A percentile compares a stretch with the other conserved stretches of the same genome.
Conservation (phyloP, 2,329 filamentous ascomycete genomes). For the Fusarium camptoceras region DNA sequence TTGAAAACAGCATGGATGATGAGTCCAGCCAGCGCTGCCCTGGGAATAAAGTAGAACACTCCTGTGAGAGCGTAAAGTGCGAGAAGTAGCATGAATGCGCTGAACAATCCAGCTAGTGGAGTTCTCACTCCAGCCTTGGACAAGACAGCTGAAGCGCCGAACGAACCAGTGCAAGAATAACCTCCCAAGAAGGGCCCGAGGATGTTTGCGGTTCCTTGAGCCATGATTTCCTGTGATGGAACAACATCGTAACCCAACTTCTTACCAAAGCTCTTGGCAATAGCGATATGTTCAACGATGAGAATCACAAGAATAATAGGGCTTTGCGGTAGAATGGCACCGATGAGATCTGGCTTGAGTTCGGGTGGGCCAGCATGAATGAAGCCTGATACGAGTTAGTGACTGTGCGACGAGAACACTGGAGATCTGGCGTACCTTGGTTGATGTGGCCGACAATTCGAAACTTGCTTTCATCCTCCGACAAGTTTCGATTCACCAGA, state of each 20-base stretch:
- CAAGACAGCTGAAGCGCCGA: slow-evolving; percentile 81
- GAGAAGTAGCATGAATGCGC: slow-evolving; percentile 78
- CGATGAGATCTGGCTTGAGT: slow-evolving; percentile 67
- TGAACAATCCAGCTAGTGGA: slow-evolving; percentile 82
- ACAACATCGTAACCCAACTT: slow-evolving; percentile 84
- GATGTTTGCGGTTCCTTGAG: slow-evolving; percentile 80
- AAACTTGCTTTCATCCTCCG: slow-evolving; percentile 64
- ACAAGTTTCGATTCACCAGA: slow-evolving; percentile 69
- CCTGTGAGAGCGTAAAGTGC: slow-evolving; percentile 82
- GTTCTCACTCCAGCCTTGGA: slow-evolving; percentile 86
- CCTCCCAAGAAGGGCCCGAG: slow-evolving; percentile 79
- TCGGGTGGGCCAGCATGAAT: slow-evolving; percentile 58
- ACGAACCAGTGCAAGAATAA: slow-evolving; percentile 60
- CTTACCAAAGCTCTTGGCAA: slow-evolving; percentile 84
- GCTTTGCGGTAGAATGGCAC: slow-evolving; percentile 69
- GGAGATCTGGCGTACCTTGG: slow-evolving; percentile 57
- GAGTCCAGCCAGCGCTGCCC: slow-evolving; percentile 75
- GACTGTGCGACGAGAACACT: fast-evolving
- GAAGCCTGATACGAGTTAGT: slow-evolving; percentile 28
- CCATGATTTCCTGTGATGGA: slow-evolving; percentile 82
- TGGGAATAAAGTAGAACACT: slow-evolving; percentile 86
- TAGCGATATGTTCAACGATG: slow-evolving; percentile 85
- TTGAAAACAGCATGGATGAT: slow-evolving; percentile 88
- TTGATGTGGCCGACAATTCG: slow-evolving; percentile 75
- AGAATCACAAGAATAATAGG: slow-evolving; percentile 81